phyloP scores from a whole-genome alignment of 768 basidiomycete genomes.

The Psilocybe sp. region DNA sequence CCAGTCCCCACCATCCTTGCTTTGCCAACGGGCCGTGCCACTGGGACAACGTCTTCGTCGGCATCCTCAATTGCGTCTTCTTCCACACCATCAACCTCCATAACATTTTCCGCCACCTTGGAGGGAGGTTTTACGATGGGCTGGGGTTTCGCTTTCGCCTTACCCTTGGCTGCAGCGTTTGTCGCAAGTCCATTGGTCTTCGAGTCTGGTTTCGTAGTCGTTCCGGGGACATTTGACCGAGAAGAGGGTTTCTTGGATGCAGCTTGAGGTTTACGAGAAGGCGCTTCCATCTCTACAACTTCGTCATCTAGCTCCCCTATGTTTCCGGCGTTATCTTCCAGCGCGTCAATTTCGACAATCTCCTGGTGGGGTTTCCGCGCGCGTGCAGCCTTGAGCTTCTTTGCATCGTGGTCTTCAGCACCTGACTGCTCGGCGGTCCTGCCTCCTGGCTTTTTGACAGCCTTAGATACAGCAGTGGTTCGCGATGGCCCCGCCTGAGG shows the following conservation, averaged over 20 bases:
- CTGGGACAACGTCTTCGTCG: neutral
- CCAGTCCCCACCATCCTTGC: conserved; percentile 3
- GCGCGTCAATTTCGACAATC: conserved; percentile 8
- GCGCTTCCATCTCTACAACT: conserved; percentile 14
- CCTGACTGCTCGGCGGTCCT: conserved; percentile 5
- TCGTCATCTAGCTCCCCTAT: conserved; percentile 13
- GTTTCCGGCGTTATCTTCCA: conserved; percentile 8
- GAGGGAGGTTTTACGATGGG: conserved; percentile 9
- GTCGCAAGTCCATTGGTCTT: conserved; percentile 1
- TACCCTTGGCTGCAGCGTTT: conserved; percentile 25
- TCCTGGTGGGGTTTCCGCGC: conserved; percentile 1
- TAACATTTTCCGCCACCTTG: conserved; percentile 4
- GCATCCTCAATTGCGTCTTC: conserved; percentile 8
- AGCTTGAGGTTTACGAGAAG: conserved; percentile 9
- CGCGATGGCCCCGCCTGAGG: conserved; percentile 16
- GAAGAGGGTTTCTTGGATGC: conserved; percentile 5
- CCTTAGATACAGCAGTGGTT: neutral
- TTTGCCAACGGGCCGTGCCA: conserved; percentile 13
- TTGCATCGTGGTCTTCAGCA: neutral
- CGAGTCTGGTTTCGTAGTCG: neutral
- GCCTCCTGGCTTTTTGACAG: conserved; percentile 1
- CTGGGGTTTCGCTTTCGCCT: conserved; percentile 26
- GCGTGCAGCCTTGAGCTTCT: conserved; percentile 2
- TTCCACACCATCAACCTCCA: conserved; percentile 17
- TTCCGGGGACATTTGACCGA: neutral